Percentiles rank a stretch among this genome's conserved stretches.
phyloP scores from a whole-genome alignment of 23 red algal species.

The Cyanidiococcus yangmingshanensis region DNA sequence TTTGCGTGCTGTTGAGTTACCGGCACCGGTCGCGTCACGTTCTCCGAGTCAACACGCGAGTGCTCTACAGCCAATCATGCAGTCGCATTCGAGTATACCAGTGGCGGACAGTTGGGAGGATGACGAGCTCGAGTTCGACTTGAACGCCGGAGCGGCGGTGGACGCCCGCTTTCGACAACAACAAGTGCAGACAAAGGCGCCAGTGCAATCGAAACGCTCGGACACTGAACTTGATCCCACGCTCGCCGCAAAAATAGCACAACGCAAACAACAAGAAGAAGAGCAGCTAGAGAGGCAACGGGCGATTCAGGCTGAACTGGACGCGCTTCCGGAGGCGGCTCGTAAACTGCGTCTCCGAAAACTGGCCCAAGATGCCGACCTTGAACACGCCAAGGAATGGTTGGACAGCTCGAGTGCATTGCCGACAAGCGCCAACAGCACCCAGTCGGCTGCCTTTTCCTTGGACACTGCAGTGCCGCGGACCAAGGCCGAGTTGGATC shows the following conservation, averaged over 20 bases:
- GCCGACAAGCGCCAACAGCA: background rate
- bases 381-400: background rate
- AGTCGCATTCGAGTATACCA: background rate
- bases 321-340: background rate
- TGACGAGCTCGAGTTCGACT: constrained; percentile 7
- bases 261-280: background rate
- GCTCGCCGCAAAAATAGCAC: background rate
- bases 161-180: background rate
- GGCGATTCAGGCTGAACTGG: background rate
- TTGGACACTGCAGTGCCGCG: constrained; percentile 1
- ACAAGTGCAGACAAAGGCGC: background rate
- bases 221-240: background rate
- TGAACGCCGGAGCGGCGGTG: background rate
- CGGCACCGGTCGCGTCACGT: too few species aligned
- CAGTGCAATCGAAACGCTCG: background rate
- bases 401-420: background rate
- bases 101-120: constrained; percentile 1
- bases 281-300: constrained; percentile 17
- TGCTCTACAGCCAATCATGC: too few species aligned
- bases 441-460: background rate
- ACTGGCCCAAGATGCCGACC: background rate
- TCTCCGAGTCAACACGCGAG: too few species aligned
- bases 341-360: constrained; percentile 4
- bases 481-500: constrained; percentile 10
- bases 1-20: too few species aligned